Conservation (phyloP, 805 yeast species). For the Ogataea parapolymorpha region DNA sequence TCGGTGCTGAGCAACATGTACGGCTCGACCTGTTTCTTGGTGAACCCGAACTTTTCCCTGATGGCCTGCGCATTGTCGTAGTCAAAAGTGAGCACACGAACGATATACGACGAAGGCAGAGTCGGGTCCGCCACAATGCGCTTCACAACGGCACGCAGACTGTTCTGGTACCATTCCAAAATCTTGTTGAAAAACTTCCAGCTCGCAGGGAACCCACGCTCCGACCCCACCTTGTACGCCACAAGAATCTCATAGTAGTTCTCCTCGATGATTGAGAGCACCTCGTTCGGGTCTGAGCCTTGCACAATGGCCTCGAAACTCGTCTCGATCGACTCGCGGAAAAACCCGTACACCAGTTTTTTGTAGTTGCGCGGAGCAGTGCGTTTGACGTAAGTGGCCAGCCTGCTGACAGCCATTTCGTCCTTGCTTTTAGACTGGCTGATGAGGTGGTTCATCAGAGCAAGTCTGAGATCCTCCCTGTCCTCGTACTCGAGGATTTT, state of each 20-base stretch:
- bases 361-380: constrained; percentile 56
- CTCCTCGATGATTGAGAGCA: constrained; percentile 61
- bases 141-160: constrained; percentile 60
- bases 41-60: constrained; percentile 46
- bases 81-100: constrained; percentile 75
- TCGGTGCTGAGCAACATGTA: constrained; percentile 53
- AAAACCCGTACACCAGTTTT: constrained; percentile 53
- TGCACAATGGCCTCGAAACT: constrained; percentile 66
- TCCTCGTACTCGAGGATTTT: constrained; percentile 81
- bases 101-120: constrained; percentile 74
- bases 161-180: constrained; percentile 63
- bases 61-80: constrained; percentile 58
- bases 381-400: constrained; percentile 40
- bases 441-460: constrained; percentile 16
- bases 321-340: constrained; percentile 58
- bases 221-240: constrained; percentile 58
- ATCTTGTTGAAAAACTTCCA: constrained; percentile 72
- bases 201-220: constrained; percentile 58
- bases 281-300: constrained; percentile 42
- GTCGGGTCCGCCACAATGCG: constrained; percentile 43
- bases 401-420: constrained; percentile 12
- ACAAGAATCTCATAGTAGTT: constrained; percentile 83
- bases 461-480: constrained; percentile 62
- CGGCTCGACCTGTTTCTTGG: constrained; percentile 44
- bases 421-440: constrained; percentile 12